Conservation (phyloP, 2,329 filamentous ascomycete genomes). For the Hyphodiscus sp. region DNA sequence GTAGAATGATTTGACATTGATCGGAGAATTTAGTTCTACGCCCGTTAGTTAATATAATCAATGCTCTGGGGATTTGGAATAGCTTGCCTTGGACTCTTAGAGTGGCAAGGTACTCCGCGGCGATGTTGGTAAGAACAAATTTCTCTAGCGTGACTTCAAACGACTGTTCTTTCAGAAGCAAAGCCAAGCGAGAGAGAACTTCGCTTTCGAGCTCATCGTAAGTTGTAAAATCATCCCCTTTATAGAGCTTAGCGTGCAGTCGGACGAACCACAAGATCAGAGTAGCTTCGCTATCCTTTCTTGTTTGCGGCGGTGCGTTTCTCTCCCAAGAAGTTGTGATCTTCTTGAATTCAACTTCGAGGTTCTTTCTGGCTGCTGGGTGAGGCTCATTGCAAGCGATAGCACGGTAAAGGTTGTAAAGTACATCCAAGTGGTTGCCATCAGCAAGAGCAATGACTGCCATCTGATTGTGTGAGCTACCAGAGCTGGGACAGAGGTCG, state of each 20-base stretch:
- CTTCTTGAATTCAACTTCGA: slow-evolving; percentile 73
- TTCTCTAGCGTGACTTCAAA: slow-evolving; percentile 64
- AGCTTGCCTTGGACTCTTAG: slow-evolving; percentile 50
- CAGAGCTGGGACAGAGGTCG: slow-evolving; percentile 70
- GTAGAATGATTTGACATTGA: slow-evolving; percentile 43
- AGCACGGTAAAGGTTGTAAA: slow-evolving; percentile 86
- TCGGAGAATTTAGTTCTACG: slow-evolving; percentile 37
- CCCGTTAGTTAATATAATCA: slow-evolving; percentile 8
- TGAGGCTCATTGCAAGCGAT: slow-evolving; percentile 69
- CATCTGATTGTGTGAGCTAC: slow-evolving; percentile 82
- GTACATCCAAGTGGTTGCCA: slow-evolving; percentile 72
- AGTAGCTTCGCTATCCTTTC: slow-evolving; percentile 38
- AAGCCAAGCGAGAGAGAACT: slow-evolving; percentile 69
- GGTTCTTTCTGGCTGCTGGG: slow-evolving; percentile 65
- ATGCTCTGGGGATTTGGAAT: neutral
- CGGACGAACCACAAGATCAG: slow-evolving; percentile 78
- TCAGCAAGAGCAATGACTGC: slow-evolving; percentile 78
- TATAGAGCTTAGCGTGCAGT: slow-evolving; percentile 78
- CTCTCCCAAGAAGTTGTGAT: slow-evolving; percentile 51
- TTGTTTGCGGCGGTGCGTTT: slow-evolving; percentile 22
- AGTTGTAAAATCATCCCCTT: slow-evolving; percentile 65
- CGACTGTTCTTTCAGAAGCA: slow-evolving; percentile 63
- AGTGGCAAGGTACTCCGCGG: slow-evolving; percentile 69
- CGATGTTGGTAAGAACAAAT: slow-evolving; percentile 79
- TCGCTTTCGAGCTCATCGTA: slow-evolving; percentile 81